Evolutionary conservation across 2,329 filamentous ascomycete species (phyloP).

Genomic region (Botrytis elliptica): DNA sequence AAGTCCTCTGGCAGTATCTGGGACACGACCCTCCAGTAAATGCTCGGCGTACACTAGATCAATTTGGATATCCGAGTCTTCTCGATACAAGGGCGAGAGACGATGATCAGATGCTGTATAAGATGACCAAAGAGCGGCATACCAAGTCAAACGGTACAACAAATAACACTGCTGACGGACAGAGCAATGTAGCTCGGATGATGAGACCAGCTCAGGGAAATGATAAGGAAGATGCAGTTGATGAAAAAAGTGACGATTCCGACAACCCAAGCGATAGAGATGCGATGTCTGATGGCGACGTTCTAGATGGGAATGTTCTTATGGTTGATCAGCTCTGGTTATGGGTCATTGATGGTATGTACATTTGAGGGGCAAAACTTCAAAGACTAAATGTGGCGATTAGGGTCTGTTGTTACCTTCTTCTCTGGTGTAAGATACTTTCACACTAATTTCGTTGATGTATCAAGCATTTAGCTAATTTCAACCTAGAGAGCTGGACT

Average conservation of each 20-base stretch:
- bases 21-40: conserved; percentile 25
- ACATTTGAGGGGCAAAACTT: neutral
- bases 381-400: neutral
- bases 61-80: conserved; percentile 24
- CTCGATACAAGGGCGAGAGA: conserved; percentile 21
- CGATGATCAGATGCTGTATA: conserved; percentile 13
- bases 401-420: conserved; percentile 2
- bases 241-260: neutral
- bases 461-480: neutral
- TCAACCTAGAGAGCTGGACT: neutral
- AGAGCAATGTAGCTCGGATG: neutral
- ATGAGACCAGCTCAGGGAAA: neutral
- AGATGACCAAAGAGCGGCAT: neutral
- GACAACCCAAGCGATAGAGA: conserved; percentile 1
- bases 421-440: neutral
- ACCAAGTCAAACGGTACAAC: neutral
- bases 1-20: conserved; percentile 24
- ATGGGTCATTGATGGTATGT: conserved; percentile 22
- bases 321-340: conserved; percentile 25
- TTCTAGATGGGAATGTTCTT: conserved; percentile 23
- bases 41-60: conserved; percentile 22
- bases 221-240: neutral
- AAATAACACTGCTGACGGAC: neutral
- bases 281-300: conserved; percentile 10
- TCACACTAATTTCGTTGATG: neutral